phyloP scores from a whole-genome alignment of 768 basidiomycete genomes.

The Tricholoma bakamatsutake region DNA sequence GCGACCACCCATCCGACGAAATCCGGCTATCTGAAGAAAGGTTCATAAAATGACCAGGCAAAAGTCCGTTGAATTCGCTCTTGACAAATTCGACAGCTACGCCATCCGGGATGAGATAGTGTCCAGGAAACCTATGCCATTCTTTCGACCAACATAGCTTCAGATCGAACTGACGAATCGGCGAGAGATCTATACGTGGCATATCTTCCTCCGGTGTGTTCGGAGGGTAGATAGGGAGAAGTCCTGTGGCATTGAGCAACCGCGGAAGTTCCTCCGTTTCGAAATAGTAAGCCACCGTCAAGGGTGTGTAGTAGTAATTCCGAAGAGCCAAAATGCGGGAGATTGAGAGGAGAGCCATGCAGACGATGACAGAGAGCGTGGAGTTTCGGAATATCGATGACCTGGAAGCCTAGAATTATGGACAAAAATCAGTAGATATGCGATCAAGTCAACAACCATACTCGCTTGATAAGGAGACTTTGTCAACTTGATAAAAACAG shows the following conservation, averaged over 20 bases:
- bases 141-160: slow-evolving; percentile 88
- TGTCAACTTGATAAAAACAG: slow-evolving; percentile 64
- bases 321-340: slow-evolving; percentile 78
- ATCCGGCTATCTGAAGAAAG: slow-evolving; percentile 22
- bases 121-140: slow-evolving; percentile 93
- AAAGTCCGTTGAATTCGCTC: slow-evolving; percentile 84
- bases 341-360: slow-evolving; percentile 63
- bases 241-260: slow-evolving; percentile 67
- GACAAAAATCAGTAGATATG: not conserved
- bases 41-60: slow-evolving; percentile 77
- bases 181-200: slow-evolving; percentile 58
- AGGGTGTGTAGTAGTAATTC: slow-evolving; percentile 88
- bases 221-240: slow-evolving; percentile 43
- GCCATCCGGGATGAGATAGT: slow-evolving; percentile 81
- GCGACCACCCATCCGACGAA: slow-evolving; percentile 39
- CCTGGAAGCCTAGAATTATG: slow-evolving; percentile 59
- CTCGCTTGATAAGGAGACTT: slow-evolving; percentile 82
- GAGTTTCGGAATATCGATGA: slow-evolving; percentile 69
- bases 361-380: slow-evolving; percentile 65
- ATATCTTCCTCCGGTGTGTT: slow-evolving; percentile 34
- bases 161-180: slow-evolving; percentile 63
- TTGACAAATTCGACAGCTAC: slow-evolving; percentile 85
- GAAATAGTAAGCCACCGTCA: slow-evolving; percentile 63
- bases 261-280: slow-evolving; percentile 77
- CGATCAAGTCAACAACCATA: slow-evolving; percentile 1